Base-by-base conservation (phyloP, 169 alveolate species). In the Perkinsus chesapeaki region DNA sequence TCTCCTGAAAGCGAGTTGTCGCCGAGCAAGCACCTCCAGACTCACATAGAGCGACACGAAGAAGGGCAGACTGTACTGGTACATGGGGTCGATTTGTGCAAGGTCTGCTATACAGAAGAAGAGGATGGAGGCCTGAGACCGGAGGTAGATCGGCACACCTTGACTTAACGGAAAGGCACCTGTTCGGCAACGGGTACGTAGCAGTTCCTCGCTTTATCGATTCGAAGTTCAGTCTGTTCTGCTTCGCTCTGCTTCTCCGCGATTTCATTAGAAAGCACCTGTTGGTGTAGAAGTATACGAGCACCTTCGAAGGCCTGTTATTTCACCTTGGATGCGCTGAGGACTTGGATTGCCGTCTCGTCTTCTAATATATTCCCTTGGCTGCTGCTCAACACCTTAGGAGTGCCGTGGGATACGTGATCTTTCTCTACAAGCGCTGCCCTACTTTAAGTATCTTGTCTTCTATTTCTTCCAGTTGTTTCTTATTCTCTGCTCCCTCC, bases 41-140 rank as follows among this genome's bases (percentile, higher is more conserved):
- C 82, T 60, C 82, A 93, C 93, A 93, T 94, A 96, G 19, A 96
- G 94, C 36, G 73, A 73, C 39, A 93, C 94, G 94, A 95, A 96
- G 95, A 96, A 95, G 73, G 96, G 97, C n/a, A 97, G 95, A 31
- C 97, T 95, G 94, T 97, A 97, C 91, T 96, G 97, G 94, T 97
- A 97, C 97, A 97, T 97, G 91, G 98, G 98, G 93, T 97, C 99
- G 82, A 97, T 96, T 91, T 95, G 95, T 27, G 97, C 96, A 90
- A 97, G 94, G 92, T 97, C 99, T 5, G 95, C 94, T 39, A 97
- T 95, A 94, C 97, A 96, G 96, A 97, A 97, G 96, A 96, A 97
- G 73, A 96, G 93, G 48, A 95, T 92, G 37, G 98, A 95, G 73
- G 96, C 96, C 94, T 97, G 93, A 95, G 94, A 94, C 93, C 96